These are phyloP conservation scores for Sclerotinia borealis DNA, from an alignment of 2,329 filamentous ascomycete species.

Conservation along the genomic window DNA sequence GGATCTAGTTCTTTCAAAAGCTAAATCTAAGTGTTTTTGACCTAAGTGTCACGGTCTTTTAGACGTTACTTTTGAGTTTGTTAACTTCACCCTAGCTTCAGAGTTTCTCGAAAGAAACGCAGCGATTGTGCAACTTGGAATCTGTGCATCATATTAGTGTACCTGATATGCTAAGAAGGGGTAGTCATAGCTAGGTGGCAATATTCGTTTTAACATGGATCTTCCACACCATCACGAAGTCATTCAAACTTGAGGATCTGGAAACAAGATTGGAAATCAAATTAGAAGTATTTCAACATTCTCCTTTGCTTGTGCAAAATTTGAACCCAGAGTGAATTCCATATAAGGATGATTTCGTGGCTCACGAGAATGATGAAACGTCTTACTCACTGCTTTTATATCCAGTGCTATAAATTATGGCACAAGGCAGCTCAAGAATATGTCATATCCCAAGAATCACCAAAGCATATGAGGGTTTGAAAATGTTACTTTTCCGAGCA, in stretches of 20 bases:
- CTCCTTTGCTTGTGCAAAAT: not conserved
- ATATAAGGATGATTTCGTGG: not conserved
- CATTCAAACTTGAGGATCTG: too few species aligned
- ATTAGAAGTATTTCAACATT: not conserved
- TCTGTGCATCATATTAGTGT: too few species aligned
- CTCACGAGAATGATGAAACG: too few species aligned
- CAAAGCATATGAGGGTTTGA: not conserved
- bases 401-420: not conserved
- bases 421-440: not conserved
- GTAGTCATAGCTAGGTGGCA: too few species aligned
- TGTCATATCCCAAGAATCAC: not conserved
- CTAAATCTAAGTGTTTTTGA: not conserved
- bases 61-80: not conserved
- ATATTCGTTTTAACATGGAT: too few species aligned
- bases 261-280: not conserved
- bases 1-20: not conserved
- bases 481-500: not conserved
- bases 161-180: too few species aligned
- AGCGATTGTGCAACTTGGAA: too few species aligned
- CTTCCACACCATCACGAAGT: too few species aligned
- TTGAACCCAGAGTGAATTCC: not conserved
- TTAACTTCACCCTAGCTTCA: too few species aligned
- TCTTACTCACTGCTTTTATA: not conserved
- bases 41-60: not conserved
- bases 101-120: not conserved